Evolutionary conservation across 305 asterid species (phyloP).

Genomic region (Fraxinus velutina): DNA sequence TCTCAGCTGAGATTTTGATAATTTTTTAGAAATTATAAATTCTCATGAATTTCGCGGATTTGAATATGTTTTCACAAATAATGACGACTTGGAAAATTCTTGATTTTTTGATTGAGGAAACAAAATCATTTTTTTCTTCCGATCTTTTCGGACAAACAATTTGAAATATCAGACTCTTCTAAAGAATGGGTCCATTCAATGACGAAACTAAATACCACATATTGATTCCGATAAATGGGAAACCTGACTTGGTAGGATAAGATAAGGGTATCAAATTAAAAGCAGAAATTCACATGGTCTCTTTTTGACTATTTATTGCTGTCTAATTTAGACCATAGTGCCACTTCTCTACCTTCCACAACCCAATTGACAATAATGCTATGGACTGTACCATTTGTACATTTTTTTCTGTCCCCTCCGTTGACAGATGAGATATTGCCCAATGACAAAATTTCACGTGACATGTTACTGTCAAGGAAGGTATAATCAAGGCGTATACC

Average conservation of each 20-base stretch:
- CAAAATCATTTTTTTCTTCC: not conserved
- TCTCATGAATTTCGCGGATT: not conserved
- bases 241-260: not conserved
- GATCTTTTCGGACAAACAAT: not conserved
- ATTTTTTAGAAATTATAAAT: no score
- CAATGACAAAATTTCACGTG: not conserved
- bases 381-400: no score
- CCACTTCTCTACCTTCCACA: not conserved
- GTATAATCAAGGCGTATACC: not conserved
- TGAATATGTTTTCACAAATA: not conserved
- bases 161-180: not conserved
- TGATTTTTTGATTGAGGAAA: not conserved
- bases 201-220: not conserved
- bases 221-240: not conserved
- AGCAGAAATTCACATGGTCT: constrained; percentile 27
- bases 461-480: no score
- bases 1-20: not conserved
- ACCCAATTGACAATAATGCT: not conserved
- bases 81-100: not conserved
- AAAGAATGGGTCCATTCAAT: not conserved
- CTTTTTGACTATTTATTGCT: constrained; percentile 25
- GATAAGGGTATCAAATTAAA: not conserved
- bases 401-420: not conserved
- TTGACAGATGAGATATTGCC: not conserved
- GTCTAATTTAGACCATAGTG: not conserved